Base-by-base conservation (phyloP, 2,329 filamentous ascomycete genomes). In the Nemania diffusa region DNA sequence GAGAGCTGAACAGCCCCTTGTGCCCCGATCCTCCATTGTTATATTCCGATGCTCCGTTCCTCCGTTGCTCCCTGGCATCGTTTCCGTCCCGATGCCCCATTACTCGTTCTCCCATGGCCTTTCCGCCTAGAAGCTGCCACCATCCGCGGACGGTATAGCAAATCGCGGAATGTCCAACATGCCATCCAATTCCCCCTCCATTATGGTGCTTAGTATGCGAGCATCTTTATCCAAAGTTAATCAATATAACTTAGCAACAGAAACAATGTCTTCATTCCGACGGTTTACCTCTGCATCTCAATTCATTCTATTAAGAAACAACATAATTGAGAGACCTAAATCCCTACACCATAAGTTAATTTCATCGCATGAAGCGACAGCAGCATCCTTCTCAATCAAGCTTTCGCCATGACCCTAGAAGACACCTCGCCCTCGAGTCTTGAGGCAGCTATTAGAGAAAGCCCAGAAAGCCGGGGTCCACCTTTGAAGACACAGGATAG, bases 81-180 rank as follows among this genome's bases (percentile, higher is more conserved):
- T 29, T 42, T 48, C 56, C 42, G 40, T 26, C 24, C 57, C 57
- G 57, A 50, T 51, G 11, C 48, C 17, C 48, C 46, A 9, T 9
- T 13, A 3, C 26, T 34, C 40, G 40, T 44, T 53, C 27, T 4
- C 1, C 17, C 20, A 40, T 15, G 27, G 27, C 37, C 13, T 32
- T 37, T 34, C 37, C 27, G 7, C 27, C 17, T n/a, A 27, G 48
- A 17, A 15, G 11, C 24, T 22, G 26, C 26, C 26, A 4, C 20
- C 20, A 20, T 5, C 5, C 17, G 20, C 42, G n/a, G 42, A 20
- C 42, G 32, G 2, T 34, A 7, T 2, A 34, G 32, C 32, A 34
- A 34, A 34, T 34, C n/a, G n/a, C n/a, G n/a, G n/a, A n/a, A n/a
- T n/a, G n/a, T n/a, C n/a, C n/a, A n/a, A n/a, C n/a, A n/a, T n/a